Conservation (phyloP, 2,329 filamentous ascomycete species). For the Colletotrichum sp. region DNA sequence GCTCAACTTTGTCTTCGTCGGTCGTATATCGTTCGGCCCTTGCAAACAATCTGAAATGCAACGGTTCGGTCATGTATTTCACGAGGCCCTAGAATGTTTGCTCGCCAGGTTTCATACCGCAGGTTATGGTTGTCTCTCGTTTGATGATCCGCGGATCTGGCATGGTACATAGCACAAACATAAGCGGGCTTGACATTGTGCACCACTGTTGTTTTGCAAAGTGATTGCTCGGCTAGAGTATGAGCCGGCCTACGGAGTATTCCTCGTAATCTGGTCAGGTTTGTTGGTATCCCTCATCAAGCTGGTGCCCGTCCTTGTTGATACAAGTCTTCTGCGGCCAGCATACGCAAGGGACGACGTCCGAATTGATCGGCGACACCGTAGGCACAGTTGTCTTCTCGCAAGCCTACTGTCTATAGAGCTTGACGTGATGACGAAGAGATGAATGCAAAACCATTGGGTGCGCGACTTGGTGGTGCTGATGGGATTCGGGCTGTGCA, state of each 20-base stretch:
- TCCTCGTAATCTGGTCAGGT: neutral
- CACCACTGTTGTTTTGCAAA: neutral
- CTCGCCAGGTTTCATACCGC: slow-evolving; percentile 1
- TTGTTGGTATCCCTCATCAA: neutral
- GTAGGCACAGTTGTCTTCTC: neutral
- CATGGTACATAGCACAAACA: slow-evolving; percentile 11
- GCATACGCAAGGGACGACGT: neutral
- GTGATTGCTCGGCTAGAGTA: neutral
- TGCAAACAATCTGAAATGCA: neutral
- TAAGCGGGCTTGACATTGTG: neutral
- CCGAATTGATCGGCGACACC: neutral
- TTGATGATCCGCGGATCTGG: slow-evolving; percentile 25
- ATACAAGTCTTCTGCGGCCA: neutral
- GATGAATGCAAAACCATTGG: neutral
- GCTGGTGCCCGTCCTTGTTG: neutral
- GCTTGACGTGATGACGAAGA: neutral
- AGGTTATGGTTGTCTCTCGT: slow-evolving; percentile 11
- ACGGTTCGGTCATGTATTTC: neutral
- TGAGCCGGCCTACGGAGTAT: neutral
- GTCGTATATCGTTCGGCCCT: neutral
- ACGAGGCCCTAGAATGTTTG: neutral
- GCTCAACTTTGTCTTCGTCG: neutral
- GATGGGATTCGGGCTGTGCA: neutral
- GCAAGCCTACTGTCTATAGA: neutral
- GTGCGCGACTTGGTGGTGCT: neutral